These are phyloP conservation scores for Thalassiosira hispida DNA, from an alignment of 352 stramenopile genomes.

Conservation along the genomic window DNA sequence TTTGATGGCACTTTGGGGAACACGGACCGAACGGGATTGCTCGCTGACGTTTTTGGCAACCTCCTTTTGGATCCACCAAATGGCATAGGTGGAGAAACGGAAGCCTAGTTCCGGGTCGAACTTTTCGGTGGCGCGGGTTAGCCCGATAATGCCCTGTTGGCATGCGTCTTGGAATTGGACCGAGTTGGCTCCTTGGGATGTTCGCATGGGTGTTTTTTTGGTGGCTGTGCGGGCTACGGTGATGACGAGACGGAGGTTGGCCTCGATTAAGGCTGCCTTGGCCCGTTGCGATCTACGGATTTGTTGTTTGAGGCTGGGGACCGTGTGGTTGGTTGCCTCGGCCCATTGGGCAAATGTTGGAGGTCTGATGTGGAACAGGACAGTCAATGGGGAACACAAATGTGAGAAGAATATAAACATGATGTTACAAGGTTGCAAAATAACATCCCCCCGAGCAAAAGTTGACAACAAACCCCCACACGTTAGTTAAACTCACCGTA, in stretches of 20 bases:
- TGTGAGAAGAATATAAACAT: conserved; percentile 9
- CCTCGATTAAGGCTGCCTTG: conserved; percentile 79
- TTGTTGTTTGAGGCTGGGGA: conserved; percentile 65
- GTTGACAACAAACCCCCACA: not conserved
- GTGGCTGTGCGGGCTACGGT: conserved; percentile 77
- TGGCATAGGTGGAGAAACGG: conserved; percentile 86
- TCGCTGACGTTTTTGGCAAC: conserved; percentile 78
- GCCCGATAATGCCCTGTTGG: conserved; percentile 83
- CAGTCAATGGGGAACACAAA: not conserved
- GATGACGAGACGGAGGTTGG: conserved; percentile 85
- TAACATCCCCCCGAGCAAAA: too few species aligned
- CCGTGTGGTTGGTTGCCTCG: conserved; percentile 46
- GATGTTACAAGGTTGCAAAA: too few species aligned
- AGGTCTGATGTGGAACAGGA: conserved; percentile 23
- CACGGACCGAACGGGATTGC: conserved; percentile 72
- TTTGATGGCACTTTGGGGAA: conserved; percentile 80
- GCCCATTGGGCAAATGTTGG: conserved; percentile 69
- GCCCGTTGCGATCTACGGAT: conserved; percentile 63
- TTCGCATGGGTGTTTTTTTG: conserved; percentile 61
- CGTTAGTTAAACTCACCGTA: conserved; percentile 43
- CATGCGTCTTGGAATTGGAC: conserved; percentile 83
- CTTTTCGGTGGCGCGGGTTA: conserved; percentile 84
- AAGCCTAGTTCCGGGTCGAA: conserved; percentile 85
- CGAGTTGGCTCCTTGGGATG: conserved; percentile 23
- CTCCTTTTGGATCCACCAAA: conserved; percentile 86